Conservation (phyloP, 2,329 filamentous ascomycete genomes). For the Penicillium janthinellum region DNA sequence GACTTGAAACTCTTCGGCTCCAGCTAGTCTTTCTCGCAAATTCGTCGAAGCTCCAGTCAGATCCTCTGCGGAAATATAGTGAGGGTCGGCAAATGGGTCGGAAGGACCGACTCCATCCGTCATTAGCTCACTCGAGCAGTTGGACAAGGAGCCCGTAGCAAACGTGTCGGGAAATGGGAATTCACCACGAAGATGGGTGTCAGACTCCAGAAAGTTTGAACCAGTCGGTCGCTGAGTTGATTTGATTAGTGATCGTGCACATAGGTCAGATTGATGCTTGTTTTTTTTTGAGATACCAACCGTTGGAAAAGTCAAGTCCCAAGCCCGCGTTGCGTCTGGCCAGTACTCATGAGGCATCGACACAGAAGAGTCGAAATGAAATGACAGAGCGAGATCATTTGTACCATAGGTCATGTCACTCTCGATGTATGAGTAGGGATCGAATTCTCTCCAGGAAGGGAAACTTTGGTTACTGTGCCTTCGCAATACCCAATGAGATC, state of each 20-base stretch:
- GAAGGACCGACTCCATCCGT: neutral
- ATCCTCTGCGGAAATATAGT: neutral
- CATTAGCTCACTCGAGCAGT: neutral
- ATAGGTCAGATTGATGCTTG: neutral
- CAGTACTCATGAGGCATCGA: neutral
- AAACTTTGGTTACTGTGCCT: neutral
- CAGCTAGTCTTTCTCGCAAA: no score
- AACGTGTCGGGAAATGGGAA: neutral
- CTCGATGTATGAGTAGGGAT: neutral
- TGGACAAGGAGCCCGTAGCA: neutral
- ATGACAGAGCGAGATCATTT: neutral
- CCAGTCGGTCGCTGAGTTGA: neutral
- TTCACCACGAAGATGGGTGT: neutral
- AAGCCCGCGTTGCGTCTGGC: neutral
- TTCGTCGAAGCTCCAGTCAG: conserved; percentile 2
- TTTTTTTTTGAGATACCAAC: neutral
- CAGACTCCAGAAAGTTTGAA: neutral
- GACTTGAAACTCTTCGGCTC: neutral
- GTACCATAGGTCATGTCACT: neutral
- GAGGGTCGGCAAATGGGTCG: neutral
- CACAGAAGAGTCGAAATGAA: neutral
- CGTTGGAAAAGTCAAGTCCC: neutral
- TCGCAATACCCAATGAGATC: neutral
- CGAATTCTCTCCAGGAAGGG: neutral
- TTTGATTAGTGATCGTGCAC: neutral